A percentile compares a stretch with the other conserved stretches of the same genome.
phyloP scores from a whole-genome alignment of 1,284 basidiomycete species.

The Puccinia novopanici region DNA sequence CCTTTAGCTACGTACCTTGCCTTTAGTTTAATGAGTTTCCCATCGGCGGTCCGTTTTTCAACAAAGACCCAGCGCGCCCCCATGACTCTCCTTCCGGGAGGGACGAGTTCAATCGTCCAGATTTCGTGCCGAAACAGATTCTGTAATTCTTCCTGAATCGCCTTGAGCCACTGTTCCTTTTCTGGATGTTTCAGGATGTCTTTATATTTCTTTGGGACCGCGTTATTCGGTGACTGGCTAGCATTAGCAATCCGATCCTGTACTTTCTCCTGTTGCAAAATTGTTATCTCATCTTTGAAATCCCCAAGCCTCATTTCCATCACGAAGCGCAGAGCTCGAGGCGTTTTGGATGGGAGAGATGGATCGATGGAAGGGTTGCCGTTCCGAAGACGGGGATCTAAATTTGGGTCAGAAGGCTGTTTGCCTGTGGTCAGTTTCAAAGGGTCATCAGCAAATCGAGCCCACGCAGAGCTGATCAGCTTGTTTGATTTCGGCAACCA shows the following conservation, averaged over 20 bases:
- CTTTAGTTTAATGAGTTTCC: not conserved
- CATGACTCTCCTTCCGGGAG: not conserved
- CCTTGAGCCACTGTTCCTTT: constrained; percentile 12
- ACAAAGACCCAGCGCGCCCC: constrained; percentile 6
- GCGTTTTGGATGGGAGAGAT: not conserved
- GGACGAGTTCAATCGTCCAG: too few relatives aligned
- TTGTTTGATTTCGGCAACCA: not conserved
- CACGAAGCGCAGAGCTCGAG: not conserved
- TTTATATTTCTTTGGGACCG: not conserved
- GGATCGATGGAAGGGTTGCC: too few relatives aligned
- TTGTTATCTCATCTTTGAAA: not conserved
- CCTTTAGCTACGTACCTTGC: too few relatives aligned
- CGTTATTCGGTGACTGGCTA: not conserved
- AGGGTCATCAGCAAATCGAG: too few relatives aligned
- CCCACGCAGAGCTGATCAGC: constrained; percentile 2
- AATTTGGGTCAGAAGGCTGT: too few relatives aligned
- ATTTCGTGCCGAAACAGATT: too few relatives aligned
- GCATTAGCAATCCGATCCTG: not conserved
- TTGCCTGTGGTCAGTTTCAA: too few relatives aligned
- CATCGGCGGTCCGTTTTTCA: not conserved
- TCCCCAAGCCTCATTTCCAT: not conserved
- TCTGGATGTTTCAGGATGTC: constrained; percentile 27
- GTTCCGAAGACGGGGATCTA: too few relatives aligned
- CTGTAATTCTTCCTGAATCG: too few relatives aligned
- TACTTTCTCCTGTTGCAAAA: not conserved